Evolutionary conservation across 768 basidiomycete genomes (phyloP), one percentile per base, ranked within the genome.

Genomic region (Russula dissimulans): DNA sequence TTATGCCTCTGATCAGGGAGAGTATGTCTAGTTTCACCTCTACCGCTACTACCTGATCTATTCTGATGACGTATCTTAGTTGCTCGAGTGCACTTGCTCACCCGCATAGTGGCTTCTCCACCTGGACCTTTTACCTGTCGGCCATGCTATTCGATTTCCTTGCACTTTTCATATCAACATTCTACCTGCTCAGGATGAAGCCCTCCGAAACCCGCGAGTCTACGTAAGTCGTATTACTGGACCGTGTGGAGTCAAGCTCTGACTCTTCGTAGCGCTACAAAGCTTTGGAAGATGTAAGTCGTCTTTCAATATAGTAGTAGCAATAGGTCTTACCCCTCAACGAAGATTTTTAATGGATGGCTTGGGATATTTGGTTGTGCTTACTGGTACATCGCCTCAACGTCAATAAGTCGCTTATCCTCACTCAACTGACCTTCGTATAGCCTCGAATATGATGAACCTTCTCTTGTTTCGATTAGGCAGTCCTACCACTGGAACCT

Each of bases 321-420:
- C 14, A 14, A 5, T 12, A 5, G 14, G 39, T 26, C 47, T 57
- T 42, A 59, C 29, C 26, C 5, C 22, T 3, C 12, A 26, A 29
- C 11, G 15, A 63, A 87, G 84, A 71, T 82, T 87, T 80, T 71
- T 88, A 4, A 82, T 81, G 56, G 84, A 88, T 63, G 86, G 86
- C 29, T 70, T 87, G 29, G 78, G 80, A 22, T 87, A 85, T 67
- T 82, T 86, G 58, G 64, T 84, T 32, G 74, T 74, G 4, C 70
- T 87, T 46, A 82, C 84, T 56, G 73, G 69, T 78, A 57, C 15
- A 67, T 59, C 9, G 2, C 17, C 9, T 43, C 48, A 34, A 15
- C n/a, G 2, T 26, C 1, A n/a, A 26, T 26, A 26, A 26, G 22
- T 18, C 18, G 38, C 31, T 26, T 9, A 5, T 52, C 51, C 46